Evolutionary conservation across 345 rosid species (phyloP).

Genomic region (Mallotus nudiflorus): DNA sequence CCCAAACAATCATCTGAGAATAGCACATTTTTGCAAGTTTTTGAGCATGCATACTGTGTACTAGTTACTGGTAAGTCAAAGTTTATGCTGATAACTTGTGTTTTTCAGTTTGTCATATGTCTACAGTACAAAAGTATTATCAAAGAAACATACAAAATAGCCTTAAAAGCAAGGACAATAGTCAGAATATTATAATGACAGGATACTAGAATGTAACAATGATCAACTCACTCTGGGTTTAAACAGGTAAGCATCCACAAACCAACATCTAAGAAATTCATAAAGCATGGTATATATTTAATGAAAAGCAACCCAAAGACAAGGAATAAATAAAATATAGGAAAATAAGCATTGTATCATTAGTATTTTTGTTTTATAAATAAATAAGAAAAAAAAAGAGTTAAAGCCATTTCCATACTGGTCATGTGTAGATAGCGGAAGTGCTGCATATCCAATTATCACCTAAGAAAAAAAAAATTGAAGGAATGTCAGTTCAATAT

Average conservation of each 20-base stretch:
- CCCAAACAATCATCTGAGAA: background rate
- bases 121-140: background rate
- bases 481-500: slow-evolving; percentile 8
- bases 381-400: background rate
- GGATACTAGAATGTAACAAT: background rate
- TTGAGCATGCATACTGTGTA: background rate
- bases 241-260: background rate
- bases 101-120: background rate
- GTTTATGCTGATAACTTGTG: background rate
- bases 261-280: background rate
- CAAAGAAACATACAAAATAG: background rate
- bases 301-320: background rate
- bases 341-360: background rate
- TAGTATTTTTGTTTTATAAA: background rate
- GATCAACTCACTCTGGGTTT: background rate
- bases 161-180: background rate
- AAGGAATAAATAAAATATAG: background rate
- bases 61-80: background rate
- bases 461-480: slow-evolving; percentile 52
- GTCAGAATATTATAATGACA: too few species aligned
- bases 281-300: background rate
- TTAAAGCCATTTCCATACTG: slow-evolving; percentile 61
- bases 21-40: background rate
- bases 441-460: slow-evolving; percentile 87
- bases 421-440: slow-evolving; percentile 84